Conservation (phyloP, 441 rosid species). For the Iberis amara region DNA sequence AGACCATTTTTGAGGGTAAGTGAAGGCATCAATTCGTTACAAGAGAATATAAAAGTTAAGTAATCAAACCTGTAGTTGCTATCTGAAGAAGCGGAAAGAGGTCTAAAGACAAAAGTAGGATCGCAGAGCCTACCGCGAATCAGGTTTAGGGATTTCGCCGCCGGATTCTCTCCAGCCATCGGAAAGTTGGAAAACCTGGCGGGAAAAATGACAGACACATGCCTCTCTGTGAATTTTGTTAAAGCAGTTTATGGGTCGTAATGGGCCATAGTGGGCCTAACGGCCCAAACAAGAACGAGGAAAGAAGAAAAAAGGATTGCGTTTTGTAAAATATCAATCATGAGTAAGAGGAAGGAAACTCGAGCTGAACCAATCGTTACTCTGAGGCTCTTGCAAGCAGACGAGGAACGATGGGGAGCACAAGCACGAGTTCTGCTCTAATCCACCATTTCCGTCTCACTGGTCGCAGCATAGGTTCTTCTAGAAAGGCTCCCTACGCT, state of each 20-base stretch:
- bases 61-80: constrained; percentile 67
- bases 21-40: neutral
- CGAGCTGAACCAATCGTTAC: constrained; percentile 35
- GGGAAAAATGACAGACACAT: constrained; percentile 16
- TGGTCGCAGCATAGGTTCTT: constrained; percentile 31
- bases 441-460: constrained; percentile 53
- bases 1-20: neutral
- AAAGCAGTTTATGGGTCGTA: constrained; percentile 3
- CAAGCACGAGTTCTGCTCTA: constrained; percentile 46
- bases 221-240: neutral
- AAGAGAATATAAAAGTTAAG: neutral
- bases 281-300: neutral
- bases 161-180: constrained; percentile 47
- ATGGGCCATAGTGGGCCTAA: neutral
- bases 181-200: constrained; percentile 22
- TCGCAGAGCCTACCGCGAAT: constrained; percentile 65
- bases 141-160: constrained; percentile 49
- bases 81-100: constrained; percentile 59
- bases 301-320: too few relatives aligned
- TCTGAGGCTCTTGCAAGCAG: constrained; percentile 20
- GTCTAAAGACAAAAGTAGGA: constrained; percentile 56
- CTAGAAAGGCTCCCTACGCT: constrained; percentile 28
- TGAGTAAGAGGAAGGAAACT: neutral
- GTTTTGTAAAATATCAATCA: too few relatives aligned
- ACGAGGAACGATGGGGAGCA: constrained; percentile 49